phyloP scores from a whole-genome alignment of 2,329 filamentous ascomycete species.

The Ophiostoma montium region DNA sequence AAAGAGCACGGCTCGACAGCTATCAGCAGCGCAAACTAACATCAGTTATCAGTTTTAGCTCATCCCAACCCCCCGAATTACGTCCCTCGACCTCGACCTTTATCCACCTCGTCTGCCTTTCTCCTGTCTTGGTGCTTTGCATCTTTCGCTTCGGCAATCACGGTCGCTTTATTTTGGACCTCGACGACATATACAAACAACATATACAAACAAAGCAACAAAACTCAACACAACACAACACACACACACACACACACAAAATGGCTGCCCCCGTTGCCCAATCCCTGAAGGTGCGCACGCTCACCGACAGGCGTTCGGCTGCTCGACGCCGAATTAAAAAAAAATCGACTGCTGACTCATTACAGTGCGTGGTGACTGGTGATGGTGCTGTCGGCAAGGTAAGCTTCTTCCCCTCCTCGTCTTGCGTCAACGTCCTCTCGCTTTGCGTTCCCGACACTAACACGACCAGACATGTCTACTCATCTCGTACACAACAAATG shows the following conservation, averaged over 20 bases:
- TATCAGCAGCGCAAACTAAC: conserved; percentile 3
- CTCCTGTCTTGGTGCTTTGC: background rate
- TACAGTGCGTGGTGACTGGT: conserved; percentile 92
- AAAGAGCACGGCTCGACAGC: background rate
- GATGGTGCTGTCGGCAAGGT: conserved; percentile 99
- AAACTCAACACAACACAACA: background rate
- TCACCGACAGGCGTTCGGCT: too few relatives aligned
- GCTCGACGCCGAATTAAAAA: too few relatives aligned
- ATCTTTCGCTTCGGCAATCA: background rate
- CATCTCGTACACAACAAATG: conserved; percentile 98
- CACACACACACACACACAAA: conserved; percentile 24
- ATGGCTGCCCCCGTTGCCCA: conserved; percentile 78
- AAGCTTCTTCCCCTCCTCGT: conserved; percentile 12
- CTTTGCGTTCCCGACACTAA: too few relatives aligned
- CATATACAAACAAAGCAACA: background rate
- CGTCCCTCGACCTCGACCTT: background rate
- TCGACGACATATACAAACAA: background rate
- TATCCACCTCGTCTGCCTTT: background rate
- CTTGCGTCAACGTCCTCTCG: background rate
- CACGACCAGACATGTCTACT: conserved; percentile 76
- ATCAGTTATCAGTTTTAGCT: background rate
- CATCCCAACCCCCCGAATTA: conserved; percentile 2
- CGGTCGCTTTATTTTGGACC: background rate
- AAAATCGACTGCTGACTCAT: conserved; percentile 22
- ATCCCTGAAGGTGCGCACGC: conserved; percentile 64